These are phyloP conservation scores for Colletotrichum incanum DNA, from an alignment of 2,329 filamentous ascomycete species.

Conservation along the genomic window DNA sequence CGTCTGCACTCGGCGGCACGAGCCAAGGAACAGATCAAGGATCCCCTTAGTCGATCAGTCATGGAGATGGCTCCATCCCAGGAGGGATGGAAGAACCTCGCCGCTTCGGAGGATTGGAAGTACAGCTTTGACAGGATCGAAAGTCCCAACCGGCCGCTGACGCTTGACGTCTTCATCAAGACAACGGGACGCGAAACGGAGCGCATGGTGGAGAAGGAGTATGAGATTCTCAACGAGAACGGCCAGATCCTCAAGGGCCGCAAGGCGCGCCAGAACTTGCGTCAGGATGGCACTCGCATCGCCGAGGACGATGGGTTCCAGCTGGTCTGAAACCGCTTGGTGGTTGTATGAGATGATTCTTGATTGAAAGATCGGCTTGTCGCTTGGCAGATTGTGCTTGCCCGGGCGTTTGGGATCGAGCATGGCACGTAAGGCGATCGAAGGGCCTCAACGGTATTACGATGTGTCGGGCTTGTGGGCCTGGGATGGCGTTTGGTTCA, in stretches of 20 bases:
- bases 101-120: constrained; percentile 54
- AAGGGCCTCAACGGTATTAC: not conserved
- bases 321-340: constrained; percentile 51
- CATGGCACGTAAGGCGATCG: constrained; percentile 11
- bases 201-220: constrained; percentile 63
- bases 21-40: constrained; percentile 55
- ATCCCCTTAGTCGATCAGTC: constrained; percentile 54
- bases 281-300: constrained; percentile 49
- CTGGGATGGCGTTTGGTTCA: constrained; percentile 8
- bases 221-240: constrained; percentile 63
- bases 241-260: constrained; percentile 61
- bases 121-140: constrained; percentile 61
- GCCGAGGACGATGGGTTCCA: constrained; percentile 60
- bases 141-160: constrained; percentile 56
- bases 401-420: constrained; percentile 26
- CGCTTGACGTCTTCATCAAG: constrained; percentile 58
- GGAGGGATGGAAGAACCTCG: constrained; percentile 22
- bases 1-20: constrained; percentile 54
- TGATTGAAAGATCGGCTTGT: not conserved
- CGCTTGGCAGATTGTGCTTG: not conserved
- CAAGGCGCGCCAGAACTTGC: constrained; percentile 60
- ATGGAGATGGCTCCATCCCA: constrained; percentile 51
- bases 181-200: constrained; percentile 58
- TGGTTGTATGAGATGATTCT: constrained; percentile 6
- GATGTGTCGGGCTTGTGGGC: not conserved